These are phyloP conservation scores for Botrytis pseudocinerea DNA, from an alignment of 2,329 filamentous ascomycete genomes.

Conservation along the genomic window DNA sequence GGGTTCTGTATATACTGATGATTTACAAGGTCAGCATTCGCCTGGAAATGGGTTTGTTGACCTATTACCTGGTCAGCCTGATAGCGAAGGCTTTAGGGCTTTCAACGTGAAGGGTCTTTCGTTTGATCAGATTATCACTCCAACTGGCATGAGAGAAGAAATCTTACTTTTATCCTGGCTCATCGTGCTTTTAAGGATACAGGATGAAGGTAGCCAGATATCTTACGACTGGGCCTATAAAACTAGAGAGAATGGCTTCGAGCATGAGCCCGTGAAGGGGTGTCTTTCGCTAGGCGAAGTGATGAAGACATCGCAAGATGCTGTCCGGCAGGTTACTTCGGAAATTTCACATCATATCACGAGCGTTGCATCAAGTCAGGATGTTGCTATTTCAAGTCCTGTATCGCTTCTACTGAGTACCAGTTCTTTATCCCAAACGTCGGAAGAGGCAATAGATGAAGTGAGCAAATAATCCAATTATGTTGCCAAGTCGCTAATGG, in stretches of 20 bases:
- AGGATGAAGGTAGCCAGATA: slow-evolving; percentile 43
- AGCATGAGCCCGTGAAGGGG: slow-evolving; percentile 29
- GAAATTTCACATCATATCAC: slow-evolving; percentile 39
- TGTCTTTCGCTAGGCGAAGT: slow-evolving; percentile 41
- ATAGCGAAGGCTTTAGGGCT: slow-evolving; percentile 31
- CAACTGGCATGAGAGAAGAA: slow-evolving; percentile 45
- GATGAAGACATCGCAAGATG: slow-evolving; percentile 41
- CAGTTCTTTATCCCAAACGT: slow-evolving; percentile 21
- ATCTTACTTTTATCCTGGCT: slow-evolving; percentile 48
- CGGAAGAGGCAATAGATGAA: slow-evolving; percentile 32
- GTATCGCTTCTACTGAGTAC: slow-evolving; percentile 29
- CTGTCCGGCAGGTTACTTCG: slow-evolving; percentile 35
- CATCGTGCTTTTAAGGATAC: slow-evolving; percentile 46
- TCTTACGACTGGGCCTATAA: slow-evolving; percentile 44
- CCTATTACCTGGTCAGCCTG: slow-evolving; percentile 8
- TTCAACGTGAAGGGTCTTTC: slow-evolving; percentile 40
- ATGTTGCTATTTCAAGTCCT: not conserved
- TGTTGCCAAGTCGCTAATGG: slow-evolving; percentile 5
- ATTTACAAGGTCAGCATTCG: slow-evolving; percentile 17
- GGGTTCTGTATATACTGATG: slow-evolving; percentile 24
- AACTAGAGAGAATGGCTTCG: slow-evolving; percentile 35
- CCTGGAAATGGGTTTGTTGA: slow-evolving; percentile 18
- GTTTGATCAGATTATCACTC: slow-evolving; percentile 33
- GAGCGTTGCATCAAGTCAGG: slow-evolving; percentile 3
- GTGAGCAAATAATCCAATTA: slow-evolving; percentile 30